Conservation (phyloP, 2,329 filamentous ascomycete species). For the Claviceps purpurea region DNA sequence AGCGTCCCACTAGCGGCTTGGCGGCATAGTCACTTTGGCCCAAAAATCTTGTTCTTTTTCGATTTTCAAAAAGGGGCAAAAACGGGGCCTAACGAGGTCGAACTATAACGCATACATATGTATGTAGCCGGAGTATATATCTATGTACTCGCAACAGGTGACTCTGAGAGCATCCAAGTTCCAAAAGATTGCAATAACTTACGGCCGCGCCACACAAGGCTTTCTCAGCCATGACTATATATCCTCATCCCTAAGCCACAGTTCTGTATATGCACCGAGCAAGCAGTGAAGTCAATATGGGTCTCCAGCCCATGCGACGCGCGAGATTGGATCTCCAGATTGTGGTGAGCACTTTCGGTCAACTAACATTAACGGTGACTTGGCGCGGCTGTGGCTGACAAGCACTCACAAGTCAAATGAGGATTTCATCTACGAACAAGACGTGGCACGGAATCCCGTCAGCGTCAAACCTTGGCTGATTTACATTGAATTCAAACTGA, state of each 20-base stretch:
- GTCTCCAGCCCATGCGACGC: not conserved
- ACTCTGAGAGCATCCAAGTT: too few relatives aligned
- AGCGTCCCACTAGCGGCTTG: too few relatives aligned
- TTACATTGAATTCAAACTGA: conserved; percentile 82
- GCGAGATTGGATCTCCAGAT: conserved; percentile 2
- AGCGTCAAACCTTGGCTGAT: conserved; percentile 90
- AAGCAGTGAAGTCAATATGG: not conserved
- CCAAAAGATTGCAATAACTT: not conserved
- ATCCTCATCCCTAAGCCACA: not conserved
- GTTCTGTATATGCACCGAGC: not conserved
- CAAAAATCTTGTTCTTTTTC: too few relatives aligned
- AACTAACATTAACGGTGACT: not conserved
- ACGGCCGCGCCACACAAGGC: not conserved
- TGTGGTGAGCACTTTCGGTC: conserved; percentile 21
- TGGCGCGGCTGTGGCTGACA: not conserved
- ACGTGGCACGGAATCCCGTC: conserved; percentile 72
- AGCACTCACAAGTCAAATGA: conserved; percentile 53
- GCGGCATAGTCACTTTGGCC: too few relatives aligned
- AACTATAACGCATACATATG: too few relatives aligned
- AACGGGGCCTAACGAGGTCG: too few relatives aligned
- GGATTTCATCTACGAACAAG: conserved; percentile 93
- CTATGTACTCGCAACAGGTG: too few relatives aligned
- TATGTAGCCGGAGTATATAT: too few relatives aligned
- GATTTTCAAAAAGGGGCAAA: too few relatives aligned
- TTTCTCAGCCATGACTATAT: not conserved